phyloP scores from a whole-genome alignment of 2,329 filamentous ascomycete species.

The Hypoxylon sp. region DNA sequence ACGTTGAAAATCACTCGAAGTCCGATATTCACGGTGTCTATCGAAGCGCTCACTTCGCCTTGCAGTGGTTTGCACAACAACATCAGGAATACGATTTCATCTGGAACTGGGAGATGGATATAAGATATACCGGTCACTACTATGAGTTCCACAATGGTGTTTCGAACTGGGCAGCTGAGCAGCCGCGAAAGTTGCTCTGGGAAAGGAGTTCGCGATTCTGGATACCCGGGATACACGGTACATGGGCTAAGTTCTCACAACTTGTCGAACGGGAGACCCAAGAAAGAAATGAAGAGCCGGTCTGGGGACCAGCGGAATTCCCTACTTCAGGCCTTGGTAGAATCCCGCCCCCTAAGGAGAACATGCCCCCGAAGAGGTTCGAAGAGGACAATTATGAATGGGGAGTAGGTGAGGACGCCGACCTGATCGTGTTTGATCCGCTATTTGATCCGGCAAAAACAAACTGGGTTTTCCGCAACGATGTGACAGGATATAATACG shows the following conservation, averaged over 20 bases:
- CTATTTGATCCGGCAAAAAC: slow-evolving; percentile 71
- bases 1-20: slow-evolving; percentile 58
- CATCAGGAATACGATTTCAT: slow-evolving; percentile 64
- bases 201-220: slow-evolving; percentile 74
- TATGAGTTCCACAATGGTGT: slow-evolving; percentile 71
- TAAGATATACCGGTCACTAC: slow-evolving; percentile 61
- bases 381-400: slow-evolving; percentile 76
- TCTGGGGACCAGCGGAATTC: slow-evolving; percentile 72
- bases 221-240: slow-evolving; percentile 69
- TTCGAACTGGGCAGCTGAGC: slow-evolving; percentile 67
- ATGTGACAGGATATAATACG: slow-evolving; percentile 69
- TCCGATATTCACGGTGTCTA: slow-evolving; percentile 69
- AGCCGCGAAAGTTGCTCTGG: slow-evolving; percentile 74
- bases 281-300: slow-evolving; percentile 55
- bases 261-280: slow-evolving; percentile 69
- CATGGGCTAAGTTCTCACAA: slow-evolving; percentile 69
- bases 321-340: slow-evolving; percentile 62
- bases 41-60: slow-evolving; percentile 61
- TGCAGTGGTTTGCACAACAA: slow-evolving; percentile 63
- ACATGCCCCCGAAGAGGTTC: slow-evolving; percentile 70
- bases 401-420: slow-evolving; percentile 71
- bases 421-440: slow-evolving; percentile 73
- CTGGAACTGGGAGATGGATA: slow-evolving; percentile 66
- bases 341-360: slow-evolving; percentile 69
- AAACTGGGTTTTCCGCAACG: slow-evolving; percentile 70